Evolutionary conservation across 2,329 filamentous ascomycete species (phyloP).

Genomic region (Venturia asperata): DNA sequence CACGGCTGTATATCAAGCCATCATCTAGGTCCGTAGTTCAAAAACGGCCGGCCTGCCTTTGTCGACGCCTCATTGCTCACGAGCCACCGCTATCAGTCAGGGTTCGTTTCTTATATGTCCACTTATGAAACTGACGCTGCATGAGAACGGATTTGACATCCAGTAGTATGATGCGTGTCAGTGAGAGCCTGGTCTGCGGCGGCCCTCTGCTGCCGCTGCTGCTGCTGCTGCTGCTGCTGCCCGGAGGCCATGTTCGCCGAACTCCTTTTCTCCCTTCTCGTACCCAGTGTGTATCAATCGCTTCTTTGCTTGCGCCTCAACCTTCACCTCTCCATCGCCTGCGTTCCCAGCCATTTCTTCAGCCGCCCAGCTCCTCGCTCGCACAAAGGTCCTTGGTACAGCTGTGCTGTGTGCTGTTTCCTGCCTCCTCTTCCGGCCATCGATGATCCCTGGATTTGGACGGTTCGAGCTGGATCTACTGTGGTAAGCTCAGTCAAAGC

Average conservation of each 20-base stretch:
- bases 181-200: constrained; percentile 12
- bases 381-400: constrained; percentile 9
- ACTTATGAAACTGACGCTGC: constrained; percentile 15
- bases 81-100: constrained; percentile 2
- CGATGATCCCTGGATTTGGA: not conserved
- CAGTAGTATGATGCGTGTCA: not conserved
- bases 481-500: not conserved
- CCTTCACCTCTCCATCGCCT: not conserved
- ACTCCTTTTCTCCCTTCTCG: not conserved
- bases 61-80: not conserved
- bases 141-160: constrained; percentile 12
- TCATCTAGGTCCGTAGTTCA: constrained; percentile 15
- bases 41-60: not conserved
- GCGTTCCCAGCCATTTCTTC: constrained; percentile 1
- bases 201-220: not conserved
- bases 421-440: not conserved
- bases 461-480: not conserved
- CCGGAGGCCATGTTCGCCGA: constrained; percentile 3
- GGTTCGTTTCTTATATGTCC: constrained; percentile 14
- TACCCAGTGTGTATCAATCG: constrained; percentile 12
- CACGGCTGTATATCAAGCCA: not conserved
- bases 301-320: constrained; percentile 12
- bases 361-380: not conserved
- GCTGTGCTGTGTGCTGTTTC: constrained; percentile 5
- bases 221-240: constrained; percentile 4